These are phyloP conservation scores for Cochlearia excelsa DNA, from an alignment of 345 rosid genomes.

Conservation along the genomic window DNA sequence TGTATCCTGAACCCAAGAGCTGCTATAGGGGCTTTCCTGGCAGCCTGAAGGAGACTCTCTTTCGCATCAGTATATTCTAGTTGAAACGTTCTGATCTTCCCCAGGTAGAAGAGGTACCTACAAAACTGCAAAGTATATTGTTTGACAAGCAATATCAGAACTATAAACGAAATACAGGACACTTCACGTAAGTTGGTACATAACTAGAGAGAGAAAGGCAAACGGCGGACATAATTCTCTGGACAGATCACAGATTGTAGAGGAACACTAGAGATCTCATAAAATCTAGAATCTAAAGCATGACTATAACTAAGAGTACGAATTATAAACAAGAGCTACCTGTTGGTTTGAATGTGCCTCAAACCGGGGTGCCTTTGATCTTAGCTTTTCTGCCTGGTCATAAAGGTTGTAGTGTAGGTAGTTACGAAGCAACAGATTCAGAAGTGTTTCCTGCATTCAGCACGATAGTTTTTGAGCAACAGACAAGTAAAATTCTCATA, in stretches of 20 bases:
- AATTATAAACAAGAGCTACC: constrained; percentile 35
- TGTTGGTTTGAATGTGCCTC: constrained; percentile 97
- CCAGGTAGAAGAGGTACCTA: constrained; percentile 79
- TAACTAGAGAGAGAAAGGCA: background rate
- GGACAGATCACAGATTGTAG: background rate
- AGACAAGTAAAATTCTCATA: constrained; percentile 24
- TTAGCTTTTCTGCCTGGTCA: constrained; percentile 91
- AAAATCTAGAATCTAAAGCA: constrained; percentile 7
- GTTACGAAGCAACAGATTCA: constrained; percentile 74
- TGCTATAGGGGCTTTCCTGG: constrained; percentile 80
- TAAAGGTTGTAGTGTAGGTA: constrained; percentile 82
- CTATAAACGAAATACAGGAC: background rate
- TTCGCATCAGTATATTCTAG: constrained; percentile 91
- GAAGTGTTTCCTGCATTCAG: constrained; percentile 78
- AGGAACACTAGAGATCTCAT: background rate
- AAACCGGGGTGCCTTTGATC: constrained; percentile 91
- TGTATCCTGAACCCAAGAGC: constrained; percentile 76
- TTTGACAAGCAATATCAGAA: background rate
- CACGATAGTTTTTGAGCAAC: background rate
- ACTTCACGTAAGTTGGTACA: background rate
- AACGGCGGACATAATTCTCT: no score
- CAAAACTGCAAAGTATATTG: constrained; percentile 57
- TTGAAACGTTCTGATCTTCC: constrained; percentile 88
- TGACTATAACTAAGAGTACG: background rate
- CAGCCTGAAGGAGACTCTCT: constrained; percentile 87